A percentile compares a stretch with the other conserved stretches of the same genome.
Conservation (phyloP, 176 grass and related monocot genomes). For the maize (Zea mays) region DNA sequence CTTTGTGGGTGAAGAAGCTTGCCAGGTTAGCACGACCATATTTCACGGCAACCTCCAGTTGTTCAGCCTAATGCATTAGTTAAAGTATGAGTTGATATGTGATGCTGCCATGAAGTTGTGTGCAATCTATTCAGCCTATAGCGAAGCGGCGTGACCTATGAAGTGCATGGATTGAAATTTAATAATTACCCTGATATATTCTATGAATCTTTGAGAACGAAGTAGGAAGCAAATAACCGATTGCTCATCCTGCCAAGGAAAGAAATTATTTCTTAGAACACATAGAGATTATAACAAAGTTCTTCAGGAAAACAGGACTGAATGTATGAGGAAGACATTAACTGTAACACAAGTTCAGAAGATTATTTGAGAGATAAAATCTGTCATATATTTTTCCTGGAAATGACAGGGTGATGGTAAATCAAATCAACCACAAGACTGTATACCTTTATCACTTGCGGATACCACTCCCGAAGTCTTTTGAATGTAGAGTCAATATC, state of each 20-base stretch:
- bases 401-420: constrained; percentile 6
- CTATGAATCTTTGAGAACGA: constrained; percentile 93
- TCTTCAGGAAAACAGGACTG: constrained; percentile 15
- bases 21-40: constrained; percentile 70
- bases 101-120: neutral
- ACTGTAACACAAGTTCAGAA: neutral
- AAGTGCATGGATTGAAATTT: constrained; percentile 21
- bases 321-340: neutral
- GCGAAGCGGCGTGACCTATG: neutral
- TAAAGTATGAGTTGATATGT: constrained; percentile 12
- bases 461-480: constrained; percentile 92
- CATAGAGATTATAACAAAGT: neutral
- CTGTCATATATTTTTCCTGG: neutral
- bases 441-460: constrained; percentile 78
- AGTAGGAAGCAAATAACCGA: constrained; percentile 95
- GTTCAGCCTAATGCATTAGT: constrained; percentile 56
- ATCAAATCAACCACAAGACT: constrained; percentile 22
- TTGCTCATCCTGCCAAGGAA: constrained; percentile 71
- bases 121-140: constrained; percentile 9
- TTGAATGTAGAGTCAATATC: constrained; percentile 87
- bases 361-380: constrained; percentile 20
- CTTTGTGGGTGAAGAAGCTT: constrained; percentile 69
- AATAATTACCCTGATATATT: constrained; percentile 83
- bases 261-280: constrained; percentile 28
- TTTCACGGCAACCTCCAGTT: constrained; percentile 71